Percentiles rank a stretch among this genome's conserved stretches.
Conservation (phyloP, 768 basidiomycete genomes). For the Naganishia onofrii region DNA sequence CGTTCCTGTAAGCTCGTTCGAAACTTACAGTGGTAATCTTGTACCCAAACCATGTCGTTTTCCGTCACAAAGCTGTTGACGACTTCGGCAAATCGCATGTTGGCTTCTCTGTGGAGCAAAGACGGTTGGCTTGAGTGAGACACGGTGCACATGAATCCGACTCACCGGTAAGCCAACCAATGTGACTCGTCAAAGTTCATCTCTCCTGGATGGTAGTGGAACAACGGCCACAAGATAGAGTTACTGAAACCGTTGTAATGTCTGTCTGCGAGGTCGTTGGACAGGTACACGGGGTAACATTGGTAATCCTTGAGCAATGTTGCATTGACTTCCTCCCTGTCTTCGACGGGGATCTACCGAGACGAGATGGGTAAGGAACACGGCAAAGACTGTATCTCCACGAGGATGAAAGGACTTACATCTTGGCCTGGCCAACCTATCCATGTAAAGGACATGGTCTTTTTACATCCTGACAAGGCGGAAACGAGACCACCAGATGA, state of each 20-base stretch:
- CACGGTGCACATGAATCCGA: neutral
- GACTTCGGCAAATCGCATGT: constrained; percentile 87
- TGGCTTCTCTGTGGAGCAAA: constrained; percentile 67
- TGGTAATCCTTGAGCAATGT: constrained; percentile 91
- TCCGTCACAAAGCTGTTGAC: constrained; percentile 74
- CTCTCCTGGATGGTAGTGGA: constrained; percentile 99
- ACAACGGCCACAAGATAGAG: constrained; percentile 98
- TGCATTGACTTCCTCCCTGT: constrained; percentile 84
- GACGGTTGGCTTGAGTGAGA: neutral
- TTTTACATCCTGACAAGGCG: constrained; percentile 95
- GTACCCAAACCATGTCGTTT: constrained; percentile 97
- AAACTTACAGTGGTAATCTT: constrained; percentile 54
- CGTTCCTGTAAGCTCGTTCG: neutral
- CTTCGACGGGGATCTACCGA: constrained; percentile 80
- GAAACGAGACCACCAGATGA: constrained; percentile 96
- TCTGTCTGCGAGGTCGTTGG: constrained; percentile 95
- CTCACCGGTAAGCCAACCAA: constrained; percentile 79
- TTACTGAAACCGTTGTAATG: constrained; percentile 91
- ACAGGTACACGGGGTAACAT: constrained; percentile 95
- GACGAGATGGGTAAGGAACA: neutral
- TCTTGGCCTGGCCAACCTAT: constrained; percentile 79
- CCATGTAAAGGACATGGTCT: constrained; percentile 96
- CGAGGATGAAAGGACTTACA: constrained; percentile 36
- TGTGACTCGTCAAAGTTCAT: constrained; percentile 99
- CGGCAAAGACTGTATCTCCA: neutral